A percentile compares a stretch with the other conserved stretches of the same genome.
Evolutionary conservation across 2,329 filamentous ascomycete genomes (phyloP).

Genomic region (Chaetothyriales sp.): DNA sequence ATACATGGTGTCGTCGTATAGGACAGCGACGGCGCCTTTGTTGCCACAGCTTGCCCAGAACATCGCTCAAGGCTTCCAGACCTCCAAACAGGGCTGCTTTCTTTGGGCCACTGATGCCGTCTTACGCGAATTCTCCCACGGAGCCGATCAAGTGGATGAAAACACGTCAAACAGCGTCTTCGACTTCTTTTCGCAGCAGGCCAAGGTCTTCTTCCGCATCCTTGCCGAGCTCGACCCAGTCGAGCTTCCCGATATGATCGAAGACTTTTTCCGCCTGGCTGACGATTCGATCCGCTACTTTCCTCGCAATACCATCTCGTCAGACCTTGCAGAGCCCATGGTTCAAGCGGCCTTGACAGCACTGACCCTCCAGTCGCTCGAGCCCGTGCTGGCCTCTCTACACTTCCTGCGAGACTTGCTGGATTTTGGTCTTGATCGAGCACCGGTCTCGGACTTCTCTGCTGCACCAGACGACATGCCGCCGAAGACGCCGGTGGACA

Average conservation of each 20-base stretch:
- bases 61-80: conserved; percentile 69
- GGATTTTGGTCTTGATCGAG: conserved; percentile 68
- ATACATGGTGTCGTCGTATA: conserved; percentile 91
- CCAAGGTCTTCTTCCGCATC: conserved; percentile 74
- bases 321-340: conserved; percentile 64
- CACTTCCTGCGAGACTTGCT: conserved; percentile 88
- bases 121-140: conserved; percentile 86
- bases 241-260: conserved; percentile 74
- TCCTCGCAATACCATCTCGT: conserved; percentile 68
- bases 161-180: conserved; percentile 80
- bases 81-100: conserved; percentile 86
- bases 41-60: conserved; percentile 78
- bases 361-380: conserved; percentile 76
- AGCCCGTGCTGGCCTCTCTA: conserved; percentile 78
- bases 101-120: conserved; percentile 97
- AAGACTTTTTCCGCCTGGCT: conserved; percentile 89
- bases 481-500: conserved; percentile 52
- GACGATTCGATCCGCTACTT: conserved; percentile 90
- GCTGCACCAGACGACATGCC: conserved; percentile 46
- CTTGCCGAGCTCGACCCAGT: conserved; percentile 69
- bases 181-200: conserved; percentile 86
- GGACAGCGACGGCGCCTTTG: conserved; percentile 74
- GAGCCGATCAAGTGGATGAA: conserved; percentile 68
- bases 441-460: conserved; percentile 42
- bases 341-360: conserved; percentile 79